Percentiles rank a stretch among this genome's conserved stretches.
Conservation (phyloP, 345 rosid species). For the Brassica cretica region DNA sequence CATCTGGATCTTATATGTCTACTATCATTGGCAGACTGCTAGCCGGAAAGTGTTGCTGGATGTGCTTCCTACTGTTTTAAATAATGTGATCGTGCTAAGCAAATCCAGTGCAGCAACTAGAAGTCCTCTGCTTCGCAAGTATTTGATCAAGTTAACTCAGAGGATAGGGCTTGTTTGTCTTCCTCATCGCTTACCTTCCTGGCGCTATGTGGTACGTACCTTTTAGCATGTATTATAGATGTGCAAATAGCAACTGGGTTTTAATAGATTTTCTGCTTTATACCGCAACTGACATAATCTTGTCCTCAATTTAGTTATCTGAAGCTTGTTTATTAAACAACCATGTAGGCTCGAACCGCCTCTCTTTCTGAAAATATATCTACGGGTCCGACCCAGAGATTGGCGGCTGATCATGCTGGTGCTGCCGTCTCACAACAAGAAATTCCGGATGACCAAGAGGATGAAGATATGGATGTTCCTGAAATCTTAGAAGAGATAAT, state of each 20-base stretch:
- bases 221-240: conserved; percentile 9
- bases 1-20: conserved; percentile 29
- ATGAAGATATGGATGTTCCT: conserved; percentile 86
- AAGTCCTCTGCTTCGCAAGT: conserved; percentile 87
- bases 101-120: conserved; percentile 64
- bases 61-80: conserved; percentile 61
- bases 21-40: conserved; percentile 73
- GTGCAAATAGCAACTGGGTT: conserved; percentile 8
- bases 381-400: conserved; percentile 41
- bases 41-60: conserved; percentile 58
- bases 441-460: conserved; percentile 44
- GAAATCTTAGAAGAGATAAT: conserved; percentile 85
- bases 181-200: conserved; percentile 76
- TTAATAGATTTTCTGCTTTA: conserved; percentile 4
- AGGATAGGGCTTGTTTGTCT: conserved; percentile 84
- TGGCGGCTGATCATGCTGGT: conserved; percentile 38
- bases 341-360: conserved; percentile 59
- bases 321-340: conserved; percentile 24
- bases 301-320: background rate
- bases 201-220: conserved; percentile 84
- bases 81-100: conserved; percentile 56
- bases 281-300: background rate
- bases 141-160: conserved; percentile 78
- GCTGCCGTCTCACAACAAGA: conserved; percentile 40
- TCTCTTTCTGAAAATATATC: conserved; percentile 68